phyloP scores from a whole-genome alignment of 768 basidiomycete species.

The Kwoniella sp. region DNA sequence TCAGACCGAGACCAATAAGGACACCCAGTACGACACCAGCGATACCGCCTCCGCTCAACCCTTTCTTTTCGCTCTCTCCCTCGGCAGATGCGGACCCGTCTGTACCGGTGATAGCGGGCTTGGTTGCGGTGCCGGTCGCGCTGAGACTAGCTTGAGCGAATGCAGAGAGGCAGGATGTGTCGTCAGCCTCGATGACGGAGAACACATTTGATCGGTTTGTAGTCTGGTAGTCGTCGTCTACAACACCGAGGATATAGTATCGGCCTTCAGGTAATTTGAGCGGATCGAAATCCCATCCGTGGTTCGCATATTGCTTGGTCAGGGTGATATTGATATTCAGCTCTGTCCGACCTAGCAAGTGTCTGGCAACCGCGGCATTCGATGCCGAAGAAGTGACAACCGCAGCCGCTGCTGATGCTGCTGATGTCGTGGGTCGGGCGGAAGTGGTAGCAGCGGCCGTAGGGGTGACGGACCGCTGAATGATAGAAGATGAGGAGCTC shows the following conservation, averaged over 20 bases:
- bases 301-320: slow-evolving; percentile 26
- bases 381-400: neutral
- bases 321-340: slow-evolving; percentile 30
- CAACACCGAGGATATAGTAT: slow-evolving; percentile 29
- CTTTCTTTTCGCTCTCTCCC: slow-evolving; percentile 2
- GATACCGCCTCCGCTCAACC: slow-evolving; percentile 31
- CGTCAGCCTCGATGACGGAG: slow-evolving; percentile 24
- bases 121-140: slow-evolving; percentile 1
- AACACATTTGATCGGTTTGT: slow-evolving; percentile 19
- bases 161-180: slow-evolving; percentile 31
- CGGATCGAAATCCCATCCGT: slow-evolving; percentile 22
- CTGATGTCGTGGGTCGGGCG: neutral
- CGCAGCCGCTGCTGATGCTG: neutral
- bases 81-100: slow-evolving; percentile 1
- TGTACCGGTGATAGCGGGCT: slow-evolving; percentile 5
- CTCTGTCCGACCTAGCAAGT: slow-evolving; percentile 6
- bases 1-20: slow-evolving; percentile 13
- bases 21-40: slow-evolving; percentile 38
- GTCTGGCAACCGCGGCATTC: neutral
- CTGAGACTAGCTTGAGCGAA: slow-evolving; percentile 14
- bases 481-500: neutral
- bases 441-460: slow-evolving; percentile 5
- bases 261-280: slow-evolving; percentile 30
- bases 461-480: slow-evolving; percentile 4
- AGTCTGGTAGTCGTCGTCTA: slow-evolving; percentile 12